Conservation (phyloP, 2,329 filamentous ascomycete genomes). For the Scorias spongiosa region DNA sequence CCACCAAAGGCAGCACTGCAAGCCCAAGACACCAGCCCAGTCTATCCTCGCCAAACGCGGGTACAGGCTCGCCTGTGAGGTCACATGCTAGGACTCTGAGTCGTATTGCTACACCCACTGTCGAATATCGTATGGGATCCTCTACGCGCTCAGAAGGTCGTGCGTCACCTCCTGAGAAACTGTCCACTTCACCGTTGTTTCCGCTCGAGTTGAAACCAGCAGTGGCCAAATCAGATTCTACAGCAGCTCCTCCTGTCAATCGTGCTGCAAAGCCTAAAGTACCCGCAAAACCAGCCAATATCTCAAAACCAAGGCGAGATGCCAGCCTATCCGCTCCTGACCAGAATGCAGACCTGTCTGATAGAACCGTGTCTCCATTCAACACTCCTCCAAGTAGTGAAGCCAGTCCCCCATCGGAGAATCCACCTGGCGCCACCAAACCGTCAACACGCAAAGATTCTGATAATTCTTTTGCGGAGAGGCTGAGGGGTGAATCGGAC, state of each 20-base stretch:
- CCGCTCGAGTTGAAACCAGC: slow-evolving; percentile 5
- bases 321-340: slow-evolving; percentile 19
- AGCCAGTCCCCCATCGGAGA: slow-evolving; percentile 30
- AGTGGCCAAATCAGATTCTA: slow-evolving; percentile 10
- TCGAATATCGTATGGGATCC: slow-evolving; percentile 24
- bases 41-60: slow-evolving; percentile 10
- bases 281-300: slow-evolving; percentile 20
- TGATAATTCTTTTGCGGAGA: slow-evolving; percentile 13
- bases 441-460: slow-evolving; percentile 6
- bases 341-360: slow-evolving; percentile 24
- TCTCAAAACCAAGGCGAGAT: slow-evolving; percentile 13
- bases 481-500: slow-evolving; percentile 12
- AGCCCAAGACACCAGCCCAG: not conserved
- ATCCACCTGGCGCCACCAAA: not conserved
- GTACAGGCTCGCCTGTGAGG: slow-evolving; percentile 13
- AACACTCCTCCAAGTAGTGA: slow-evolving; percentile 69
- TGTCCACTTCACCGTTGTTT: not conserved
- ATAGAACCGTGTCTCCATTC: slow-evolving; percentile 57
- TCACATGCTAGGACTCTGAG: slow-evolving; percentile 24
- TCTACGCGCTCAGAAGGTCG: slow-evolving; percentile 16
- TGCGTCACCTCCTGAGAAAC: not conserved
- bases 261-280: slow-evolving; percentile 65
- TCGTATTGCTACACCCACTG: slow-evolving; percentile 25
- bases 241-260: slow-evolving; percentile 59
- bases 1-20: slow-evolving; percentile 15